Percentiles rank a stretch among this genome's conserved stretches.
Conservation (phyloP, 75 land plant species). For the Sequoia sempervirens region DNA sequence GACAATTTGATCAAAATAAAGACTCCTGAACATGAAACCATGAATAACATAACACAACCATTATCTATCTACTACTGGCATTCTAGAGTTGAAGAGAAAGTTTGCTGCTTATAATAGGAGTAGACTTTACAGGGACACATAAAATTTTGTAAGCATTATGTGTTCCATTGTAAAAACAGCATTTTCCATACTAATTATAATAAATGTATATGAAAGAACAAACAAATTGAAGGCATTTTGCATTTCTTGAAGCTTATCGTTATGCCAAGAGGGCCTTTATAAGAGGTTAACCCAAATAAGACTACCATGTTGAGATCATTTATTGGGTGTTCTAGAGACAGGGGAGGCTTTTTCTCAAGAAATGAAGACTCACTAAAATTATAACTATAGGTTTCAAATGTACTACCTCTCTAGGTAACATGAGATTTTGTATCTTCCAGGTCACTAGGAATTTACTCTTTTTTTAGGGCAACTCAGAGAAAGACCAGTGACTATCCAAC, state of each 20-base stretch:
- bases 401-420: not conserved
- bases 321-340: not conserved
- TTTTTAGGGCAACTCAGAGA: not conserved
- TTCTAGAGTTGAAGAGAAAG: not conserved
- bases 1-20: slow-evolving; percentile 4
- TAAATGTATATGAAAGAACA: not conserved
- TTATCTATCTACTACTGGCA: not conserved
- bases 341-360: not conserved
- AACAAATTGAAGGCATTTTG: not conserved
- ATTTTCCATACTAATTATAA: not conserved
- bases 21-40: not conserved
- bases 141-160: not conserved
- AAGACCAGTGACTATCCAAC: not conserved
- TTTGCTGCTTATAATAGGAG: not conserved
- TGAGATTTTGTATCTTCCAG: not conserved
- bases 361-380: not conserved
- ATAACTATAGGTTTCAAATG: not conserved
- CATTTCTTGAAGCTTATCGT: not conserved
- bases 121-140: not conserved
- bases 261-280: not conserved
- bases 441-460: not conserved
- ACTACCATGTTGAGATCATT: not conserved
- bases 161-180: not conserved
- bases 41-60: not conserved
- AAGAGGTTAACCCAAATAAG: not conserved